A percentile compares a stretch with the other conserved stretches of the same genome.
Evolutionary conservation across 1,139 yeast genomes (phyloP).

Genomic region (Suhomyces anneliseae): DNA sequence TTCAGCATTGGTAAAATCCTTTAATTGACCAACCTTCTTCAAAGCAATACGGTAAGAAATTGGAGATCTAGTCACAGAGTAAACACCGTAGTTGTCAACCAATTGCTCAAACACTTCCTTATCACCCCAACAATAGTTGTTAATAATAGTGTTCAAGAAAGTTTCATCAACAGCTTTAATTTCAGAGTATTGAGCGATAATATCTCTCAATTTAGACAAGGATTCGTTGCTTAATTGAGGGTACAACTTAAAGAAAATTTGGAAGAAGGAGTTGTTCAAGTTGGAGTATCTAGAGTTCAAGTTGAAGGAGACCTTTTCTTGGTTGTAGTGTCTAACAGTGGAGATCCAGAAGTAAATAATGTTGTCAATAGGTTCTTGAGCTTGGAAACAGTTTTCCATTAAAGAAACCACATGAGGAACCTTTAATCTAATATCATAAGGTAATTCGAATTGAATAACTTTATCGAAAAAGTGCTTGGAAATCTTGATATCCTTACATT

Average conservation of each 20-base stretch:
- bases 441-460: slow-evolving; percentile 66
- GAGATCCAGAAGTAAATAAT: slow-evolving; percentile 65
- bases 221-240: slow-evolving; percentile 59
- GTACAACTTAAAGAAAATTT: slow-evolving; percentile 62
- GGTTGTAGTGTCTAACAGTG: slow-evolving; percentile 58
- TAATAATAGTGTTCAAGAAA: slow-evolving; percentile 73
- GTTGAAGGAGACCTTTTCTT: slow-evolving; percentile 25
- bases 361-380: slow-evolving; percentile 56
- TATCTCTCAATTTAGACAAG: slow-evolving; percentile 53
- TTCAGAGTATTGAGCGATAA: slow-evolving; percentile 58
- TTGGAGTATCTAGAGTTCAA: slow-evolving; percentile 63
- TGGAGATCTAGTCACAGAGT: slow-evolving; percentile 60
- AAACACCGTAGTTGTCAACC: slow-evolving; percentile 58
- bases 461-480: slow-evolving; percentile 75
- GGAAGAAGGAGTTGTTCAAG: slow-evolving; percentile 67
- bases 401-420: slow-evolving; percentile 73
- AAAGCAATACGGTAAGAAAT: slow-evolving; percentile 76
- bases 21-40: slow-evolving; percentile 69
- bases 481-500: slow-evolving; percentile 69
- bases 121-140: slow-evolving; percentile 72
- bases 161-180: slow-evolving; percentile 68
- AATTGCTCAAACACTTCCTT: slow-evolving; percentile 64
- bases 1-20: slow-evolving; percentile 51
- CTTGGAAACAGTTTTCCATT: slow-evolving; percentile 60
- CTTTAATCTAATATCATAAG: slow-evolving; percentile 70